phyloP scores from a whole-genome alignment of 768 basidiomycete species.

The Galerina marginata region DNA sequence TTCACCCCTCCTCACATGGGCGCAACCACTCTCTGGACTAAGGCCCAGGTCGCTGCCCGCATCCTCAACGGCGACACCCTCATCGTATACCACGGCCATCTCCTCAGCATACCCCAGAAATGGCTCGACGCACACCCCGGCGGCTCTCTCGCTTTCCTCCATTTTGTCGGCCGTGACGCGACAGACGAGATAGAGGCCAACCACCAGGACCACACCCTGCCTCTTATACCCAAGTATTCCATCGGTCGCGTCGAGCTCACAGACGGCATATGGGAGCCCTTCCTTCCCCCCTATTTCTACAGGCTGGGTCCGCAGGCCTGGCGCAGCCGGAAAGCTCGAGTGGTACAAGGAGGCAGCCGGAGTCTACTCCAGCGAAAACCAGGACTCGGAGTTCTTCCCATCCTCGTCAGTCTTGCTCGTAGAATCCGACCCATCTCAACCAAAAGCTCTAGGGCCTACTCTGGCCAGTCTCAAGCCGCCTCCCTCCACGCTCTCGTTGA shows the following conservation, averaged over 20 bases:
- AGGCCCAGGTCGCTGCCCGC: slow-evolving; percentile 64
- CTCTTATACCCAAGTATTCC: slow-evolving; percentile 64
- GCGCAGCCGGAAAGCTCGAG: slow-evolving; percentile 41
- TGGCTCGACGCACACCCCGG: slow-evolving; percentile 95
- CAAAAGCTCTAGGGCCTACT: slow-evolving; percentile 37
- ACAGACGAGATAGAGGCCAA: slow-evolving; percentile 94
- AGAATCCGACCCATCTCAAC: slow-evolving; percentile 38
- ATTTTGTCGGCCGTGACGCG: slow-evolving; percentile 95
- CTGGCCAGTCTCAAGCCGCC: slow-evolving; percentile 56
- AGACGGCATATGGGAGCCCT: slow-evolving; percentile 69
- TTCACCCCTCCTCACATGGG: slow-evolving; percentile 24
- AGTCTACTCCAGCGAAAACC: slow-evolving; percentile 36
- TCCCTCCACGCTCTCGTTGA: slow-evolving; percentile 57
- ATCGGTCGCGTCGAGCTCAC: slow-evolving; percentile 72
- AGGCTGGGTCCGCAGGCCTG: slow-evolving; percentile 72
- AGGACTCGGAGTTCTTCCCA: slow-evolving; percentile 34
- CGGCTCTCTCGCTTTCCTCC: slow-evolving; percentile 85
- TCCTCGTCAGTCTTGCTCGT: slow-evolving; percentile 69
- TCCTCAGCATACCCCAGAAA: slow-evolving; percentile 66
- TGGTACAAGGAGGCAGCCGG: slow-evolving; percentile 72
- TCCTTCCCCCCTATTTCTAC: slow-evolving; percentile 86
- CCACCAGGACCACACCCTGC: slow-evolving; percentile 67
- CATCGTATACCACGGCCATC: slow-evolving; percentile 70
- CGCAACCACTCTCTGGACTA: slow-evolving; percentile 34
- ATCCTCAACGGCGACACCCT: slow-evolving; percentile 80